Evolutionary conservation across 169 alveolate genomes (phyloP), one percentile per base, ranked within the genome.

Genomic region (Eimeria maxima): DNA sequence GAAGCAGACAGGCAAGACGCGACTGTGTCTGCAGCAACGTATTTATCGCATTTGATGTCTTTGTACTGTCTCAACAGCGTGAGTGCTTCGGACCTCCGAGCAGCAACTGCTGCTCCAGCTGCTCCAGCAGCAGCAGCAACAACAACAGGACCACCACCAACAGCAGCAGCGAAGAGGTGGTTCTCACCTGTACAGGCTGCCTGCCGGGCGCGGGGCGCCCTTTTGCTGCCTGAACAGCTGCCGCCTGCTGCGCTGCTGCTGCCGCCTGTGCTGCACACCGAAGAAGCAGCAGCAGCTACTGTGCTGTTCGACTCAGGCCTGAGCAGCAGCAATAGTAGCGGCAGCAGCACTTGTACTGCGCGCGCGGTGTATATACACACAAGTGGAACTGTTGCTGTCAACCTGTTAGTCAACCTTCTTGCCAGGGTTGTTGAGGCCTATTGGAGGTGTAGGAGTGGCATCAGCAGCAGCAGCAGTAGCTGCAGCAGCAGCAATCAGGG

Each of bases 181-280:
- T 63, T 60, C 55, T 29, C 55, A 22, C 93, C 93, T 4, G 65
- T 86, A n/a, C 44, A 86, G 38, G 93, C 93, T 38, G 93, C 29
- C 47, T 22, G 60, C 55, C 57, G 69, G 80, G 69, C 80, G 45
- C 60, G 44, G 57, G 93, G 93, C n/a, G 55, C n/a, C 11, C 60
- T 86, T 47, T 11, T 60, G 80, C 93, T 86, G 63, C 81, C 93
- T 33, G 74, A 63, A 47, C 47, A 38, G 93, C 81, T 86, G 76
- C 93, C 93, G 11, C 81, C 93, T 33, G 93, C 93, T 86, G 93
- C 93, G 80, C 81, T 86, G 81, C 93, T 86, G 81, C 81, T 86
- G 76, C 93, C 93, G 93, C 93, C 93, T 10, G 38, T 86, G 93
- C 93, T 86, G 76, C 93, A 86, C 93, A 86, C 93, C 45, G 93